Conservation (phyloP, 257 asterid genomes). For the Lithospermum erythrorhizon region DNA sequence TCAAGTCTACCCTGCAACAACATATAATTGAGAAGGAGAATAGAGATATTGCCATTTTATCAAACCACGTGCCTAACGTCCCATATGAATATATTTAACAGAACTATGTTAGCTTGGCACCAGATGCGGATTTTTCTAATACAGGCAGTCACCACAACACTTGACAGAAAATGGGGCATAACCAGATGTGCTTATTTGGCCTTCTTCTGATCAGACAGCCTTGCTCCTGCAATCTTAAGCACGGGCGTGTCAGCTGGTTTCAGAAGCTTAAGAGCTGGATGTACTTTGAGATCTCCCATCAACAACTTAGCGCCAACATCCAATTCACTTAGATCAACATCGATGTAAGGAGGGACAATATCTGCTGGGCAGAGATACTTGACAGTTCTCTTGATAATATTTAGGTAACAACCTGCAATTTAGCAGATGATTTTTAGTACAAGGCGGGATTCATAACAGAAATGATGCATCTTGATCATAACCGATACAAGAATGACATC, state of each 20-base stretch:
- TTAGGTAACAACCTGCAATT: constrained; percentile 56
- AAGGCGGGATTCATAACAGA: neutral
- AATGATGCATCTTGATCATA: neutral
- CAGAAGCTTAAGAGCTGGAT: constrained; percentile 70
- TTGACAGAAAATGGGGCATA: neutral
- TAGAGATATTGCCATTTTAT: too few relatives aligned
- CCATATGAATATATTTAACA: too few relatives aligned
- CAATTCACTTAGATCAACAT: constrained; percentile 77
- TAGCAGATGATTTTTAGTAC: neutral
- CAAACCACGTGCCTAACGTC: too few relatives aligned
- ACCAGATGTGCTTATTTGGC: constrained; percentile 22
- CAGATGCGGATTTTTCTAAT: too few relatives aligned
- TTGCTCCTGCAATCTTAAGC: constrained; percentile 36
- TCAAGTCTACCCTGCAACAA: too few relatives aligned
- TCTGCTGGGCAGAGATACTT: constrained; percentile 82
- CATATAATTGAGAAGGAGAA: too few relatives aligned
- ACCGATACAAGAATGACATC: neutral
- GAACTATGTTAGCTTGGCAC: too few relatives aligned
- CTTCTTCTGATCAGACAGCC: constrained; percentile 42
- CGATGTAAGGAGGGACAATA: constrained; percentile 75
- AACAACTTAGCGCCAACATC: constrained; percentile 76
- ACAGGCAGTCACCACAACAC: neutral
- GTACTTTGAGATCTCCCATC: constrained; percentile 72
- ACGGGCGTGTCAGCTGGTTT: constrained; percentile 29
- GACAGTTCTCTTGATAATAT: constrained; percentile 71